Evolutionary conservation across 2,329 filamentous ascomycete genomes (phyloP).

Genomic region (Chalara sp.): DNA sequence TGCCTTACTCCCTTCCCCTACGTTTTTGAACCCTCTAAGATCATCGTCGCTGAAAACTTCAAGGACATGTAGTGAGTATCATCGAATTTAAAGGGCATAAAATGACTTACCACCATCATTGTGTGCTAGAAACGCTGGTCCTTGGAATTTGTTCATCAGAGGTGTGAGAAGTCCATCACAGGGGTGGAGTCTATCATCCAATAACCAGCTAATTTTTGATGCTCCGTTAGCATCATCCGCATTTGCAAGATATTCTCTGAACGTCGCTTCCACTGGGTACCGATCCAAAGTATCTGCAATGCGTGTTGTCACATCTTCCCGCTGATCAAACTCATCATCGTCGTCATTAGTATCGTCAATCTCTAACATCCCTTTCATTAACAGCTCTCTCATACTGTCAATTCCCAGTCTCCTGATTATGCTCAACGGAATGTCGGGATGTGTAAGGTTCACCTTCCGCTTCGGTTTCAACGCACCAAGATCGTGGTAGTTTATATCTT

Average conservation of each 20-base stretch:
- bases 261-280: constrained; percentile 26
- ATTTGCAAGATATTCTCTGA: constrained; percentile 31
- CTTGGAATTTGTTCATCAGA: constrained; percentile 21
- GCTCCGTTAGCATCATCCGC: constrained; percentile 26
- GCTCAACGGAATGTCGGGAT: constrained; percentile 14
- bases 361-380: constrained; percentile 16
- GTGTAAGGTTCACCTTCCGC: constrained; percentile 12
- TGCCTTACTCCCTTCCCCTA: no score
- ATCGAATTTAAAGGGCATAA: no score
- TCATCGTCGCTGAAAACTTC: no score
- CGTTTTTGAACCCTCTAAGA: no score
- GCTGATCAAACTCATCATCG: constrained; percentile 26
- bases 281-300: constrained; percentile 27
- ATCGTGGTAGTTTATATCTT: constrained; percentile 18
- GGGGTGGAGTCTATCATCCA: constrained; percentile 21
- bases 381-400: constrained; percentile 11
- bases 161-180: constrained; percentile 16
- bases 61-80: no score
- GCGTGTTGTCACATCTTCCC: constrained; percentile 22
- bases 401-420: constrained; percentile 13
- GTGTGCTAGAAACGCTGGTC: constrained; percentile 25
- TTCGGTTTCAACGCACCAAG: constrained; percentile 1
- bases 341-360: constrained; percentile 20
- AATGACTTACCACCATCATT: constrained; percentile 12
- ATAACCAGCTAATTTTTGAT: constrained; percentile 24